phyloP scores from a whole-genome alignment of 345 rosid species.

The Carallia pectinifolia region DNA sequence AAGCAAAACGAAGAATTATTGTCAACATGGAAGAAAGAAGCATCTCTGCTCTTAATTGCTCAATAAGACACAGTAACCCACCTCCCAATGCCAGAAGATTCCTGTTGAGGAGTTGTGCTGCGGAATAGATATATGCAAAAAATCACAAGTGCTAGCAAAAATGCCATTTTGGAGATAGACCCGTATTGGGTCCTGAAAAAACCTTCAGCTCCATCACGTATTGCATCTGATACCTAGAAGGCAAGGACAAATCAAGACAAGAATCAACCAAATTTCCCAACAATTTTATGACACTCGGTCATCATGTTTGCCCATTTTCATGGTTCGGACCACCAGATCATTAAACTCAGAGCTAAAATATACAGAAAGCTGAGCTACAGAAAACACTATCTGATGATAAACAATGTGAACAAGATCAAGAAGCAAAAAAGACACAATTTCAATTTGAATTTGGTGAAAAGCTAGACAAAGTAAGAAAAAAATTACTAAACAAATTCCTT shows the following conservation, averaged over 20 bases:
- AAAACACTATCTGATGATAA: background rate
- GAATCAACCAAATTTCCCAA: slow-evolving; percentile 10
- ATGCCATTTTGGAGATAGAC: slow-evolving; percentile 95
- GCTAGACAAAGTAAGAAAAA: too few relatives aligned
- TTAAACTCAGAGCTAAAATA: background rate
- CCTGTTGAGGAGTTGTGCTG: slow-evolving; percentile 87
- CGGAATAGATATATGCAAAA: slow-evolving; percentile 87
- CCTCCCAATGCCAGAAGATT: slow-evolving; percentile 97
- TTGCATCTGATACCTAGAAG: slow-evolving; percentile 94
- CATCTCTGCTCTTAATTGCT: slow-evolving; percentile 6
- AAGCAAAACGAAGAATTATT: slow-evolving; percentile 18
- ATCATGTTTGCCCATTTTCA: background rate
- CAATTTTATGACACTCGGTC: background rate
- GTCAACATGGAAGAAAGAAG: slow-evolving; percentile 2
- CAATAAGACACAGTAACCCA: slow-evolving; percentile 23
- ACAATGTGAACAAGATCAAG: background rate
- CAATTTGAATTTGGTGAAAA: too few relatives aligned
- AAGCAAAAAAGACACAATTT: too few relatives aligned
- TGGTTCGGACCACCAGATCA: background rate
- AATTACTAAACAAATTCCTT: background rate
- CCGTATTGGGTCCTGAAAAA: slow-evolving; percentile 97
- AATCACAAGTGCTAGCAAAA: slow-evolving; percentile 81
- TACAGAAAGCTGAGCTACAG: background rate
- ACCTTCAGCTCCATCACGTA: slow-evolving; percentile 99
- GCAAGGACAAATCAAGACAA: slow-evolving; percentile 29